Conservation (phyloP, 2,329 filamentous ascomycete genomes). For the Paramyrothecium sp. region DNA sequence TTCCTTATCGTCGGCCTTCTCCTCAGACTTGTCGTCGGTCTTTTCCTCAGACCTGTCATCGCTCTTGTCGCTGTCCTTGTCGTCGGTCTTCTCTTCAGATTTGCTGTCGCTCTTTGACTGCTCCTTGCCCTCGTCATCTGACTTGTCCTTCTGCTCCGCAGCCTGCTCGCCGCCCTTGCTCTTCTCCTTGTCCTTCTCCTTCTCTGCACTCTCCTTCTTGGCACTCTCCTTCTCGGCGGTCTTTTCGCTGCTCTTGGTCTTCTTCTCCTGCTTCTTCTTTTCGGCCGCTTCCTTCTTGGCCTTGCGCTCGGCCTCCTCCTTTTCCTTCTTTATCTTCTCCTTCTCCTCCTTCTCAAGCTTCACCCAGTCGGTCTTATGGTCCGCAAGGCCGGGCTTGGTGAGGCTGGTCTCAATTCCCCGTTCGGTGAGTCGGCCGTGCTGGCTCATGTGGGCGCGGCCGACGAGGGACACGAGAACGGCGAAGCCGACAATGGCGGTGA, state of each 20-base stretch:
- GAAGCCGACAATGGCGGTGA: conserved; percentile 84
- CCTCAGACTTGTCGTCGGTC: conserved; percentile 4
- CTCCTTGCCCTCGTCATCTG: conserved; percentile 7
- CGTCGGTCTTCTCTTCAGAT: conserved; percentile 9
- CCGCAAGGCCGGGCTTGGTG: conserved; percentile 27
- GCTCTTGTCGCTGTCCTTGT: conserved; percentile 10
- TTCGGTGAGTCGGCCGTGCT: conserved; percentile 24
- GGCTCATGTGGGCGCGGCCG: conserved; percentile 73
- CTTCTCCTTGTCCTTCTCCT: conserved; percentile 13
- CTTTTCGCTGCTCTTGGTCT: conserved; percentile 7
- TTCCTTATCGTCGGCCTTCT: conserved; percentile 6
- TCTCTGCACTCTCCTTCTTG: not conserved
- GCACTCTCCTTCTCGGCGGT: conserved; percentile 2
- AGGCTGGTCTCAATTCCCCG: conserved; percentile 37
- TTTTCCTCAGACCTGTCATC: conserved; percentile 7
- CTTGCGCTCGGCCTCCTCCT: conserved; percentile 23
- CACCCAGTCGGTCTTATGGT: conserved; percentile 42
- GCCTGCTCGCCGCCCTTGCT: conserved; percentile 9
- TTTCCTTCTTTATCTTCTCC: conserved; percentile 17
- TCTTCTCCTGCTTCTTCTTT: conserved; percentile 7
- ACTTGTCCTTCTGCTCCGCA: conserved; percentile 7
- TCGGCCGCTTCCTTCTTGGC: conserved; percentile 7
- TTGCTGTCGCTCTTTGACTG: conserved; percentile 5
- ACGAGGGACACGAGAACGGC: conserved; percentile 80
- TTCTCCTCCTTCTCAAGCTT: conserved; percentile 42